Conservation (phyloP, 2,329 filamentous ascomycete genomes). For the Talaromyces piceae region DNA sequence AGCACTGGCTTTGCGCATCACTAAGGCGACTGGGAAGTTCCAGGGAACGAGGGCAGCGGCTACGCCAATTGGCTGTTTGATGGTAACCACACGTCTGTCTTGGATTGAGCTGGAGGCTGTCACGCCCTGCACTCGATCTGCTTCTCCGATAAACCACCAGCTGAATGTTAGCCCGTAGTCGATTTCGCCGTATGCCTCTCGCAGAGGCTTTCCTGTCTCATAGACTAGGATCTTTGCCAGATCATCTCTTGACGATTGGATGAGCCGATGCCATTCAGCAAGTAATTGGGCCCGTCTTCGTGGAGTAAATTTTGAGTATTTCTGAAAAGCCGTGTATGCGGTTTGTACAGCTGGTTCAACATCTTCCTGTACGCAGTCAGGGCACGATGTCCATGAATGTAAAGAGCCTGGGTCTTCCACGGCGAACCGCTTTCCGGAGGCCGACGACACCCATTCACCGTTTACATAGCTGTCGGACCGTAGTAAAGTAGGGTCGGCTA, state of each 20-base stretch:
- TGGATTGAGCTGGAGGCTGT: slow-evolving; percentile 48
- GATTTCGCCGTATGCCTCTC: slow-evolving; percentile 49
- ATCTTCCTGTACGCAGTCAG: slow-evolving; percentile 49
- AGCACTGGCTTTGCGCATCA: slow-evolving; percentile 59
- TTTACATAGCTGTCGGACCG: slow-evolving; percentile 46
- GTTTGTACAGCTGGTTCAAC: slow-evolving; percentile 54
- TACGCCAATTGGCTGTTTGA: slow-evolving; percentile 69
- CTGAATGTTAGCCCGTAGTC: slow-evolving; percentile 49
- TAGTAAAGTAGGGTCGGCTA: slow-evolving; percentile 42
- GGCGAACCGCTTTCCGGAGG: slow-evolving; percentile 43
- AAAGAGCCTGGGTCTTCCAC: slow-evolving; percentile 48
- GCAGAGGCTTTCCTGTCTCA: slow-evolving; percentile 52
- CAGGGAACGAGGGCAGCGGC: slow-evolving; percentile 62
- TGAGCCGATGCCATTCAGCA: slow-evolving; percentile 58
- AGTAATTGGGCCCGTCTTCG: slow-evolving; percentile 55
- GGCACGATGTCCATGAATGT: slow-evolving; percentile 44
- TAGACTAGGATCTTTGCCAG: slow-evolving; percentile 57
- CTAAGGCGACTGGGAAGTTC: slow-evolving; percentile 65
- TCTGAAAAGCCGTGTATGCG: slow-evolving; percentile 54
- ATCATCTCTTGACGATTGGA: slow-evolving; percentile 55
- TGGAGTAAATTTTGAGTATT: slow-evolving; percentile 54
- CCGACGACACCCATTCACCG: slow-evolving; percentile 40
- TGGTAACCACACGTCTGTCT: slow-evolving; percentile 58
- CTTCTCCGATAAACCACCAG: slow-evolving; percentile 56
- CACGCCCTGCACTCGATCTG: slow-evolving; percentile 55